Evolutionary conservation across 2,329 filamentous ascomycete genomes (phyloP), one percentile per base, ranked within the genome.

Genomic region (Pseudogymnoascus sp.): DNA sequence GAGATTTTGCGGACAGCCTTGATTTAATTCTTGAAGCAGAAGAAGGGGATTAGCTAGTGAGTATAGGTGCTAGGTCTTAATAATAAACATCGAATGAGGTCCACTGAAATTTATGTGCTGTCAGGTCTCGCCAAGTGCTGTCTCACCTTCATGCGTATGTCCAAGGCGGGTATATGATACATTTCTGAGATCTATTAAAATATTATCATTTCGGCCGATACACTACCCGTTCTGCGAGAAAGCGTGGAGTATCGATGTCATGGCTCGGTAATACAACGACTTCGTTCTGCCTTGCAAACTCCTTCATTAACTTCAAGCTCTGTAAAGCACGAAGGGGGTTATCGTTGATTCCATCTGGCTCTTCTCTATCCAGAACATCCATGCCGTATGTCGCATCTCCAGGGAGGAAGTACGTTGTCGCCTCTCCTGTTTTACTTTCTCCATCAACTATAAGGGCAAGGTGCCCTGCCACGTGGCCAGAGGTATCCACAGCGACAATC

Each of bases 391-490:
- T 72, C 18, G 71, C 70, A 60, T 74, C 71, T 0, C 70, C 68
- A 1, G 69, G 63, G 15, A 72, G 64, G 4, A 71, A 63, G 43
- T 71, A 72, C 9, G 30, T 33, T 33, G 30, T 33, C 6, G 30
- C 1, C 9, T 33, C 30, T 33, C 30, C 30, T 14, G 62, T 71
- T 43, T 62, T 65, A 1, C 58, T 62, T 15, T 66, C 68, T 1
- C 60, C 64, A 59, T 67, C 63, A 4, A 67, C 63, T n/a, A 73
- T 61, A 38, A 74, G 20, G 5, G 68, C 69, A 8, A 73, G 63
- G 60, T 74, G 72, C 0, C 72, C 72, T 1, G 68, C 68, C 4
- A 73, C 70, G 60, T 74, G 72, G 6, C 72, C 72, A 9, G 72
- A 70, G 4, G 72, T 74, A 47, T 71, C 68, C 1, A 74, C 70